phyloP scores from a whole-genome alignment of 345 rosid genomes.

The Sonneratia caseolaris region DNA sequence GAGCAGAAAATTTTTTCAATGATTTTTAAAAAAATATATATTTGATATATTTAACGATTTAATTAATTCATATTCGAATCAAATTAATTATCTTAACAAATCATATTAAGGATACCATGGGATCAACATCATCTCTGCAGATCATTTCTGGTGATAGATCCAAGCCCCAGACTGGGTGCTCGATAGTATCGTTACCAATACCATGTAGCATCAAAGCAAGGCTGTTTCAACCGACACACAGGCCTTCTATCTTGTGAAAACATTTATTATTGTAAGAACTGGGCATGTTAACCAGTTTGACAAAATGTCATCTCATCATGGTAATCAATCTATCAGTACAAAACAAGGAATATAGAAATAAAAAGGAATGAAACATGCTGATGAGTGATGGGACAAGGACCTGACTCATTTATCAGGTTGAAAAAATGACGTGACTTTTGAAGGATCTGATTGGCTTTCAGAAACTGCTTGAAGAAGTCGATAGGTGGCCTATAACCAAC shows the following conservation, averaged over 20 bases:
- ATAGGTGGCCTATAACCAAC: slow-evolving; percentile 22
- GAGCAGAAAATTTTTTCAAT: no score
- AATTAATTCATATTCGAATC: no score
- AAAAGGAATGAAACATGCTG: no score
- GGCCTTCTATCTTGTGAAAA: neutral
- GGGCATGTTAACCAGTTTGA: neutral
- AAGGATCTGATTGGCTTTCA: neutral
- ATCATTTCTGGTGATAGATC: no score
- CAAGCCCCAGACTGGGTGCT: no score
- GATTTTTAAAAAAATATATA: no score
- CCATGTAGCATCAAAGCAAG: neutral
- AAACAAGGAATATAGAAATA: neutral
- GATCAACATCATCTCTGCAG: no score
- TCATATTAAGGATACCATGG: no score
- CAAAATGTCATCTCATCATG: neutral
- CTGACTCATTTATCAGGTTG: no score
- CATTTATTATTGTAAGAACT: neutral
- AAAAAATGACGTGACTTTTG: neutral
- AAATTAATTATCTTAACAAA: no score
- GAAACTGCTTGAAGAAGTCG: slow-evolving; percentile 7
- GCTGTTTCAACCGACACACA: neutral
- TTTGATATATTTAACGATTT: no score
- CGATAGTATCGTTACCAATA: no score
- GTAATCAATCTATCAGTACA: neutral
- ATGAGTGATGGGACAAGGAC: neutral